Evolutionary conservation across 129 eudicot genomes (phyloP), one percentile per base, ranked within the genome.

Genomic region (Flaveria ramosissima): DNA sequence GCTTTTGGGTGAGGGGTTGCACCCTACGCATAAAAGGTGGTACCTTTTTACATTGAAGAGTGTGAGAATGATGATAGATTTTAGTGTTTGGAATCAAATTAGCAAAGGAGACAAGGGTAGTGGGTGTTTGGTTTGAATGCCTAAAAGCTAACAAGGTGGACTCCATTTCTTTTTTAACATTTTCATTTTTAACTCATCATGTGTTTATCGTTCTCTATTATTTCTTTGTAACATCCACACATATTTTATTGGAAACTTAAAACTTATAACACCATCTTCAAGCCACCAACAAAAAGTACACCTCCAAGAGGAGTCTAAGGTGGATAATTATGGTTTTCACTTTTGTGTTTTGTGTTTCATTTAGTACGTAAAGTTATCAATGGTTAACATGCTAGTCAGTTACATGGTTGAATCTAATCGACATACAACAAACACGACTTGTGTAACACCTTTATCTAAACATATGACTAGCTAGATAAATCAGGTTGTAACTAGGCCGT

Each of bases 51-150:
- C 82, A 70, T 78, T 42, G 77, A 78, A 45, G 62, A 43, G 71
- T 59, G 81, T 69, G 76, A 78, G 64, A 20, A 70, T 70, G 51
- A 60, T 78, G 76, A 70, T 43, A 55, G 82, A 71, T 59, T 74
- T 73, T 69, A 78, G 83, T 59, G 83, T 45, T 74, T 78, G 83
- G 84, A 84, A 71, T 69, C 67, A 68, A 71, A 59, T 77, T 76
- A 52, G 72, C 73, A 69, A 53, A 43, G 77, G 79, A 86, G 91
- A 86, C 95, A 89, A 83, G 73, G 86, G 67, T 89, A 86, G 95
- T 89, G 95, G 86, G 91, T 74, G 87, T 84, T 89, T 86, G 95
- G 91, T 86, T 84, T 82, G 88, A 82, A 80, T 66, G 79, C 57
- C 83, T 21, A 77, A 83, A 86, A 83, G 89, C 73, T 78, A 80